Percentiles rank a stretch among this genome's conserved stretches.
phyloP scores from a whole-genome alignment of 768 basidiomycete species.

The Erythrobasidium yunnanense region DNA sequence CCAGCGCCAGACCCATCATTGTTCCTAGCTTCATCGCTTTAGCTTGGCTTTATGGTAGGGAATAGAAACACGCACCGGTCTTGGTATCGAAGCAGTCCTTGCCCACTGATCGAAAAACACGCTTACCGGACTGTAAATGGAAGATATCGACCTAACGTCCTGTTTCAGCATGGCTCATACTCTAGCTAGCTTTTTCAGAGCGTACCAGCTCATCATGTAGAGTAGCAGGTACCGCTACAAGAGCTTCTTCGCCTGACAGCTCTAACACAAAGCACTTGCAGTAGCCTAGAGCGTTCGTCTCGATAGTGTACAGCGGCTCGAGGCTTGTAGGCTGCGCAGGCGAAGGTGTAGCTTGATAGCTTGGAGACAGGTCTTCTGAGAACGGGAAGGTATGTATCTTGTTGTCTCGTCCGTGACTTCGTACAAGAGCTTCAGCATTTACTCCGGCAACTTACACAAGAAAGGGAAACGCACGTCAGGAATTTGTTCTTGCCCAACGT shows the following conservation, averaged over 20 bases:
- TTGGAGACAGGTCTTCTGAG: constrained; percentile 48
- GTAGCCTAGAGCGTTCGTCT: constrained; percentile 87
- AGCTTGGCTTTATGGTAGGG: background rate
- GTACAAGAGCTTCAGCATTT: background rate
- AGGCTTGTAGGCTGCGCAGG: constrained; percentile 48
- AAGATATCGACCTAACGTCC: constrained; percentile 72
- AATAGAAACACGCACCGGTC: constrained; percentile 46
- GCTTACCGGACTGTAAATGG: constrained; percentile 55
- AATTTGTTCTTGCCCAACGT: constrained; percentile 57
- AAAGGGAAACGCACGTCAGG: constrained; percentile 58
- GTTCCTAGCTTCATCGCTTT: constrained; percentile 50
- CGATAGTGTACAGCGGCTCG: constrained; percentile 55
- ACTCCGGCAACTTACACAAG: background rate
- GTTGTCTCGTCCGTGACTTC: constrained; percentile 74
- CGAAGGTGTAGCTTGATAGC: constrained; percentile 46
- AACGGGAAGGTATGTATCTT: constrained; percentile 57
- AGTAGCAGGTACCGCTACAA: constrained; percentile 75
- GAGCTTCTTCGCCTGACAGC: constrained; percentile 41
- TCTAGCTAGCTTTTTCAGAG: too few relatives aligned
- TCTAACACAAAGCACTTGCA: constrained; percentile 71
- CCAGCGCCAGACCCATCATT: constrained; percentile 74
- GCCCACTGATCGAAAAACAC: constrained; percentile 78
- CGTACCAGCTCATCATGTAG: constrained; percentile 70
- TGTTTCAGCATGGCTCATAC: background rate
- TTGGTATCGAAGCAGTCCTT: constrained; percentile 46